These are phyloP conservation scores for Auxenochlorella protothecoides DNA, from an alignment of 139 green algal genomes.

Conservation along the genomic window DNA sequence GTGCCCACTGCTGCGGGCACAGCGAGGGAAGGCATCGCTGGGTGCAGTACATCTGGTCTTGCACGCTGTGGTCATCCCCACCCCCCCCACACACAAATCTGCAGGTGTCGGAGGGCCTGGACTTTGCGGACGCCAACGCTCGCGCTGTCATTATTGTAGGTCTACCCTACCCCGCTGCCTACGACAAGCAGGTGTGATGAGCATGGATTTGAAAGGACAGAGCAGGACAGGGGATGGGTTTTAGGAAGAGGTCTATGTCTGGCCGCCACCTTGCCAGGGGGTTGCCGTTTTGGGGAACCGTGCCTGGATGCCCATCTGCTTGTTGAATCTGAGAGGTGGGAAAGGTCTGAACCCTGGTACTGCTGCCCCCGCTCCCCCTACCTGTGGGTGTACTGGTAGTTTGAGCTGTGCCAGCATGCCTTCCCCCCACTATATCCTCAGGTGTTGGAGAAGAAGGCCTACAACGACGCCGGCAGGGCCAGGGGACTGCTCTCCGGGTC, in stretches of 20 bases:
- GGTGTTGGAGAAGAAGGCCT: constrained; percentile 67
- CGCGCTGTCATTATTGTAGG: constrained; percentile 84
- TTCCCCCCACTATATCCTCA: background rate
- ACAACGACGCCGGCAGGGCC: constrained; percentile 43
- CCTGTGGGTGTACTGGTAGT: background rate
- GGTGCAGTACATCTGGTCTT: too few species aligned
- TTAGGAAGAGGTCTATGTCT: too few species aligned
- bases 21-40: too few species aligned
- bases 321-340: too few species aligned
- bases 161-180: constrained; percentile 81
- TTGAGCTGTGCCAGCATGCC: background rate
- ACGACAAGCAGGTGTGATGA: constrained; percentile 72
- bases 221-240: background rate
- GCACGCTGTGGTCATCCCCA: too few species aligned
- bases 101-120: constrained; percentile 89
- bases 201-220: too few species aligned
- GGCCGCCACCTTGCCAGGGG: too few species aligned
- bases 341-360: too few species aligned
- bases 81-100: background rate
- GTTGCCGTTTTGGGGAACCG: too few species aligned
- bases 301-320: too few species aligned
- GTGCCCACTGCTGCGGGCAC: too few species aligned
- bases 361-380: background rate
- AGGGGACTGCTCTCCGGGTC: constrained; percentile 44
- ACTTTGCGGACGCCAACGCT: constrained; percentile 86